These are phyloP conservation scores for Secale cereale DNA, from an alignment of 176 grass and related monocot species.

Conservation along the genomic window DNA sequence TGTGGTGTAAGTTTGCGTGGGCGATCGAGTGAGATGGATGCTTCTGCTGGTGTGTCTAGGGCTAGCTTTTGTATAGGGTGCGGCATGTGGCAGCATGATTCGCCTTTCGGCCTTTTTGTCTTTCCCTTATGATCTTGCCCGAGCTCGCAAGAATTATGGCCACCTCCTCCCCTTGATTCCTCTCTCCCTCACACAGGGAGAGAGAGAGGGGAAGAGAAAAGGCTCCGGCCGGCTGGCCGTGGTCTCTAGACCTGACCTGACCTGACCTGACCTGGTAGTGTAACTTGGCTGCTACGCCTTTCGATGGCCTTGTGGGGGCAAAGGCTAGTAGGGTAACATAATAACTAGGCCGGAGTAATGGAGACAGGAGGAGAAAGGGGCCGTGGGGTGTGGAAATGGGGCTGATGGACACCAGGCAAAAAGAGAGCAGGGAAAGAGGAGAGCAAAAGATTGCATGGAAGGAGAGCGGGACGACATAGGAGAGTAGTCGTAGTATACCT, in stretches of 20 bases:
- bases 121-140: slow-evolving; percentile 70
- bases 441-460: slow-evolving; percentile 41
- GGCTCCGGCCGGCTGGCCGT: neutral
- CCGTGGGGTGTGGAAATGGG: slow-evolving; percentile 42
- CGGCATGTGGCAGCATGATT: slow-evolving; percentile 74
- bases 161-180: slow-evolving; percentile 28
- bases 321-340: slow-evolving; percentile 78
- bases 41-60: slow-evolving; percentile 47
- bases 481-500: neutral
- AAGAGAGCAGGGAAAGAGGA: slow-evolving; percentile 17
- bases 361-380: slow-evolving; percentile 43
- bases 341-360: slow-evolving; percentile 64
- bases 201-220: slow-evolving; percentile 22
- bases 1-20: slow-evolving; percentile 17
- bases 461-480: slow-evolving; percentile 41
- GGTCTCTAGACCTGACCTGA: slow-evolving; percentile 4
- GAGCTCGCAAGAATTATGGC: slow-evolving; percentile 61
- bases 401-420: slow-evolving; percentile 42
- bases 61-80: slow-evolving; percentile 60
- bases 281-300: slow-evolving; percentile 95
- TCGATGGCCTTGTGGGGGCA: slow-evolving; percentile 61
- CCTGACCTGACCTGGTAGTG: slow-evolving; percentile 23
- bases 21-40: slow-evolving; percentile 25
- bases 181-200: neutral
- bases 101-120: slow-evolving; percentile 79